phyloP scores from a whole-genome alignment of 768 basidiomycete species.

The Termitomyces sp. region DNA sequence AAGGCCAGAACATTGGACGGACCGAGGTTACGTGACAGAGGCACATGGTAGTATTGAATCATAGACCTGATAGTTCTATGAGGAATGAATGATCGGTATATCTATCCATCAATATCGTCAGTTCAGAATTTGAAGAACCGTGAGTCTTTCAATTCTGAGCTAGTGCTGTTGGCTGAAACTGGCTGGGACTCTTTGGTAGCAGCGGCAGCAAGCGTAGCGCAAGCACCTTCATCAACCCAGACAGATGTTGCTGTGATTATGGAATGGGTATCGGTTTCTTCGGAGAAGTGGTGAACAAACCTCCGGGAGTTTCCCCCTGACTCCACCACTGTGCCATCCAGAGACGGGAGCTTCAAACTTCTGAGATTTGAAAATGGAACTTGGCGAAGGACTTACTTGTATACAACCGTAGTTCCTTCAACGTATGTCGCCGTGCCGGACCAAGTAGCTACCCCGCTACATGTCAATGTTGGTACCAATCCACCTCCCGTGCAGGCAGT shows the following conservation, averaged over 20 bases:
- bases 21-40: neutral
- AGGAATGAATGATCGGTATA: neutral
- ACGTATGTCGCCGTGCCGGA: slow-evolving; percentile 40
- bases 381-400: slow-evolving; percentile 31
- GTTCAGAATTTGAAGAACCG: slow-evolving; percentile 22
- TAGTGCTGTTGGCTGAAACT: slow-evolving; percentile 2
- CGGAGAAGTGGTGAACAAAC: slow-evolving; percentile 21
- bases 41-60: neutral
- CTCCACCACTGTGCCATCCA: slow-evolving; percentile 63
- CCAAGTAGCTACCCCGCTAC: slow-evolving; percentile 52
- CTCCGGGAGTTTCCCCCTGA: slow-evolving; percentile 51
- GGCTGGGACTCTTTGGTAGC: slow-evolving; percentile 10
- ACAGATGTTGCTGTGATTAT: slow-evolving; percentile 37
- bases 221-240: slow-evolving; percentile 57
- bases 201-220: slow-evolving; percentile 21
- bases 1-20: neutral
- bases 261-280: neutral
- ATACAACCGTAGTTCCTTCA: slow-evolving; percentile 50
- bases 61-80: neutral
- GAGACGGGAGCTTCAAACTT: slow-evolving; percentile 26
- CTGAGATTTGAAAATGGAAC: slow-evolving; percentile 3
- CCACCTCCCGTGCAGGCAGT: slow-evolving; percentile 45
- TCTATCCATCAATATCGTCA: neutral
- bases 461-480: slow-evolving; percentile 24
- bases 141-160: slow-evolving; percentile 13